Percentiles rank a stretch among this genome's conserved stretches.
Evolutionary conservation across 2,329 filamentous ascomycete genomes (phyloP).

Genomic region (Coniosporium tulheliwenetii): DNA sequence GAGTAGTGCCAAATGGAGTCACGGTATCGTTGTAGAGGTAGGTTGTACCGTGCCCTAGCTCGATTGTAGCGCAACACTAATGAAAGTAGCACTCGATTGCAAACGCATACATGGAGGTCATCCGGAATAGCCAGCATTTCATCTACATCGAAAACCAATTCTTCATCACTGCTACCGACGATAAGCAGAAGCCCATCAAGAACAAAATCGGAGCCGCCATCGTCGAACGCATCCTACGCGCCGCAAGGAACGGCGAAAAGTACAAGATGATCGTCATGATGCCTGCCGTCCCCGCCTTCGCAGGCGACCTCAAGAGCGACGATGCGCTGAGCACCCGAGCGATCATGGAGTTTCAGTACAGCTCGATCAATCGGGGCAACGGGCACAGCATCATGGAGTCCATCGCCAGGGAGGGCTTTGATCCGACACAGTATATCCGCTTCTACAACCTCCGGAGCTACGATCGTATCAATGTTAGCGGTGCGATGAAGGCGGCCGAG

Average conservation of each 20-base stretch:
- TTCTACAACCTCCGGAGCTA: conserved; percentile 80
- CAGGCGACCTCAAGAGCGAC: conserved; percentile 60
- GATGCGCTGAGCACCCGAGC: conserved; percentile 62
- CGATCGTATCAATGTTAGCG: conserved; percentile 62
- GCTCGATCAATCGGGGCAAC: conserved; percentile 55
- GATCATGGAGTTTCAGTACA: conserved; percentile 82
- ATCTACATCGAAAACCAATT: conserved; percentile 99
- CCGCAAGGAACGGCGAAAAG: conserved; percentile 45
- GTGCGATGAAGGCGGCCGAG: conserved; percentile 45
- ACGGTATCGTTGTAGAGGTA: conserved; percentile 40
- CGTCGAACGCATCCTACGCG: conserved; percentile 60
- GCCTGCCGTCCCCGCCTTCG: conserved; percentile 67
- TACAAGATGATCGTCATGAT: conserved; percentile 68
- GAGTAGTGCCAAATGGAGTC: conserved; percentile 40
- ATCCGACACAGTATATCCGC: conserved; percentile 58
- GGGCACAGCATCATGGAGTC: conserved; percentile 64
- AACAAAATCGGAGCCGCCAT: conserved; percentile 70
- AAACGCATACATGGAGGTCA: conserved; percentile 75
- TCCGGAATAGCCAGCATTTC: conserved; percentile 83
- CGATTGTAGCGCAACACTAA: background rate
- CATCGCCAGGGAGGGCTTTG: conserved; percentile 47
- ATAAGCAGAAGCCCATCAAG: conserved; percentile 53
- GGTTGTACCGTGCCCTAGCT: conserved; percentile 4
- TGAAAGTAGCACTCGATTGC: conserved; percentile 56
- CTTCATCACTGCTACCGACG: conserved; percentile 68